Conservation (phyloP, 1,284 basidiomycete species). For the Malassezia yamatoensis region DNA sequence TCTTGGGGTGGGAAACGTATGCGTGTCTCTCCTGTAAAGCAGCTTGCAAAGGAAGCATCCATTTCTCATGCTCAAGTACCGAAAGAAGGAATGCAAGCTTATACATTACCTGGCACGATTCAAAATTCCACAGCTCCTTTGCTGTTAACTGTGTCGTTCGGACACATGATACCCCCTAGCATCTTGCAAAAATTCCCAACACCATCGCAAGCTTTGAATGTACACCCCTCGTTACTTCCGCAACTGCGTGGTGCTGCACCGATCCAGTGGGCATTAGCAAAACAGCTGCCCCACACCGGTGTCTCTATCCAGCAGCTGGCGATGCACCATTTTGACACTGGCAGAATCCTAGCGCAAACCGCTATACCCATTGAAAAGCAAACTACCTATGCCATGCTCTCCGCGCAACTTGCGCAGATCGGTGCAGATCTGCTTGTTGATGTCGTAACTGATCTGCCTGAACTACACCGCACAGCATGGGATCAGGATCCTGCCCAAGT, state of each 20-base stretch:
- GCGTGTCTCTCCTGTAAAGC: conserved; percentile 32
- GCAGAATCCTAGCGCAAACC: conserved; percentile 16
- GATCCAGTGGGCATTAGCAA: conserved; percentile 67
- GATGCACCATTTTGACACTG: conserved; percentile 28
- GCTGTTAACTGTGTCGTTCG: conserved; percentile 82
- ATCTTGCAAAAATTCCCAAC: conserved; percentile 60
- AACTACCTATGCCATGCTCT: conserved; percentile 1
- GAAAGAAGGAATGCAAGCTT: conserved; percentile 16
- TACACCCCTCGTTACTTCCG: conserved; percentile 83
- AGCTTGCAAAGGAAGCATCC: conserved; percentile 19
- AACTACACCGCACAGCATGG: conserved; percentile 49
- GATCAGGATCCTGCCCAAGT: conserved; percentile 18
- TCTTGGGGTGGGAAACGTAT: conserved; percentile 34
- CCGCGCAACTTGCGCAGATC: conserved; percentile 13
- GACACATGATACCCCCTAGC: conserved; percentile 65
- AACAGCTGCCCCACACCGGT: conserved; percentile 20
- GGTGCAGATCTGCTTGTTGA: conserved; percentile 65
- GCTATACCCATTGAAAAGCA: background rate
- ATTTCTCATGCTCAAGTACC: conserved; percentile 23
- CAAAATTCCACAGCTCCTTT: conserved; percentile 47
- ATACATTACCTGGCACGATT: conserved; percentile 9
- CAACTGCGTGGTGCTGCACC: conserved; percentile 83
- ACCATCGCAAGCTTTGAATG: conserved; percentile 63
- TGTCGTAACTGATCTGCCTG: conserved; percentile 59
- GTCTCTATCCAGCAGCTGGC: conserved; percentile 32